Evolutionary conservation across 495 filamentous ascomycete species (phyloP).

Genomic region (Terfezia boudieri): DNA sequence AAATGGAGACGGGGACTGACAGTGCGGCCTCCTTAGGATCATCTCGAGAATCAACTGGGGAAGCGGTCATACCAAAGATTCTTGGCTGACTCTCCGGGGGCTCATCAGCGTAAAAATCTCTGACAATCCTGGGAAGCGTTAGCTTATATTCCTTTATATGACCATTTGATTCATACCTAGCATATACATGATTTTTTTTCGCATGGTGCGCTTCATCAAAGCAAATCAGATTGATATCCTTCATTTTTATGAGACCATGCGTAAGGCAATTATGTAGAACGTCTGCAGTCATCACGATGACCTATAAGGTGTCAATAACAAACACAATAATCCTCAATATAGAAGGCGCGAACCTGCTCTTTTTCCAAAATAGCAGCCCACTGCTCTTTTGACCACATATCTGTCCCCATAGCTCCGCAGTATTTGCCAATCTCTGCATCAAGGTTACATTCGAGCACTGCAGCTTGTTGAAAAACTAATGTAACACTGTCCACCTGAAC

Average conservation of each 20-base stretch:
- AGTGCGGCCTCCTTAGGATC: slow-evolving; percentile 45
- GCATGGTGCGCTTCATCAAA: slow-evolving; percentile 96
- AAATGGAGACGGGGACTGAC: slow-evolving; percentile 19
- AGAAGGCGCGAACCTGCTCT: slow-evolving; percentile 24
- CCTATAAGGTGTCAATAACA: slow-evolving; percentile 18
- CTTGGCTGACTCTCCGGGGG: slow-evolving; percentile 35
- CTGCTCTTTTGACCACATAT: slow-evolving; percentile 39
- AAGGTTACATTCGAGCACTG: slow-evolving; percentile 63
- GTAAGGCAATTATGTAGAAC: slow-evolving; percentile 59
- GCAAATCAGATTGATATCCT: slow-evolving; percentile 69
- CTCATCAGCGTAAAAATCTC: slow-evolving; percentile 48
- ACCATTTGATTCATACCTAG: slow-evolving; percentile 23
- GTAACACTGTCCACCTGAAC: slow-evolving; percentile 62
- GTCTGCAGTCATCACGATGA: slow-evolving; percentile 84
- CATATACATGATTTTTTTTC: slow-evolving; percentile 86
- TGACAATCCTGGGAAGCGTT: slow-evolving; percentile 36
- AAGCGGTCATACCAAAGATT: slow-evolving; percentile 94
- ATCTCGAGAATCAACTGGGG: slow-evolving; percentile 67
- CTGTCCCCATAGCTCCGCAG: slow-evolving; percentile 48
- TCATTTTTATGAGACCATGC: slow-evolving; percentile 59
- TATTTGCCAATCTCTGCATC: slow-evolving; percentile 58
- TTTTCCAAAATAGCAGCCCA: slow-evolving; percentile 47
- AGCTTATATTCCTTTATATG: slow-evolving; percentile 7
- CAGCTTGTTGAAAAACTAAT: slow-evolving; percentile 73
- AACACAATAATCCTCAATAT: neutral